Conservation (phyloP, 495 filamentous ascomycete species). For the Tuber magnatum region DNA sequence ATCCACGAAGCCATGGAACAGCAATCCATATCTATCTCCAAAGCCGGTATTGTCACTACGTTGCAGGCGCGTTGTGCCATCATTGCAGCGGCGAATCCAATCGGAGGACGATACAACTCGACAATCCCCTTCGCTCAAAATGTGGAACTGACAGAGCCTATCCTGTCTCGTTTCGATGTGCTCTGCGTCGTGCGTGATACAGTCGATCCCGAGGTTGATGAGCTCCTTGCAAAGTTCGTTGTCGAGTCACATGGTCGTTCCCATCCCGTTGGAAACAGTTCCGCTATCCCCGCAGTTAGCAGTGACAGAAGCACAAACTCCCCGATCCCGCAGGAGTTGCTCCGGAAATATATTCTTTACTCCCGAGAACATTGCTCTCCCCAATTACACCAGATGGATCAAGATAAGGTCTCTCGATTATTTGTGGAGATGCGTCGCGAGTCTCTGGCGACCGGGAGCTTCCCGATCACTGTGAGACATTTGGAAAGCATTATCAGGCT, state of each 20-base stretch:
- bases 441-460: constrained; percentile 83
- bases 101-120: constrained; percentile 93
- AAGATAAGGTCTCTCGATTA: constrained; percentile 88
- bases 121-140: constrained; percentile 92
- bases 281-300: not conserved
- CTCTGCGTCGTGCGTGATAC: constrained; percentile 95
- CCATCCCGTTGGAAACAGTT: constrained; percentile 53
- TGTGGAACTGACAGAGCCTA: constrained; percentile 94
- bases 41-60: constrained; percentile 97
- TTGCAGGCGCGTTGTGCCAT: constrained; percentile 97
- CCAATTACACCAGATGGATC: constrained; percentile 95
- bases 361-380: constrained; percentile 83
- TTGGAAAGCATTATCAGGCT: constrained; percentile 96
- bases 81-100: constrained; percentile 93
- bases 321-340: constrained; percentile 74
- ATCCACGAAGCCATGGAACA: constrained; percentile 99
- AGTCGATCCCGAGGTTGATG: constrained; percentile 93
- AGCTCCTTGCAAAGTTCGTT: constrained; percentile 89
- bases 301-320: constrained; percentile 15
- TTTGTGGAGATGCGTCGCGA: constrained; percentile 97
- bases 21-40: constrained; percentile 99
- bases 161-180: constrained; percentile 97
- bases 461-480: constrained; percentile 97
- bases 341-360: constrained; percentile 96
- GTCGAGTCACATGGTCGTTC: constrained; percentile 86